These are phyloP conservation scores for Limnanthes douglasii DNA, from an alignment of 345 rosid species.

Conservation along the genomic window DNA sequence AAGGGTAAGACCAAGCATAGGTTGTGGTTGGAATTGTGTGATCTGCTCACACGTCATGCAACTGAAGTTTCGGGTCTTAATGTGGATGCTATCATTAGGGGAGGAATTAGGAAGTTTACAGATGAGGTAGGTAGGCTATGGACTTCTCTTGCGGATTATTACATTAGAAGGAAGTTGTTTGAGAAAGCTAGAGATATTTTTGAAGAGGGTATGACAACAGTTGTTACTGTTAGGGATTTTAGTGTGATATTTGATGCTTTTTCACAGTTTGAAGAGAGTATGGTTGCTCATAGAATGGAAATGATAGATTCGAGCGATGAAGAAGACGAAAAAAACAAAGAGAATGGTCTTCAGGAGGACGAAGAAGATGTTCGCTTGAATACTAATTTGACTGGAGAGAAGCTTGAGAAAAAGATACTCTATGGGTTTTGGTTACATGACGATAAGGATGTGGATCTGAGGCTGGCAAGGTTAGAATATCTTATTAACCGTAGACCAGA, in stretches of 20 bases:
- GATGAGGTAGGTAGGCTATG: constrained; percentile 91
- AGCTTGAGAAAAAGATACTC: constrained; percentile 71
- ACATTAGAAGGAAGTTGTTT: constrained; percentile 63
- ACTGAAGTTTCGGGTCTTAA: constrained; percentile 76
- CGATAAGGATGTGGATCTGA: constrained; percentile 71
- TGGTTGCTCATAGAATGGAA: constrained; percentile 64
- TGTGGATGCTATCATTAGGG: constrained; percentile 90
- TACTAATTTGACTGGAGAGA: constrained; percentile 27
- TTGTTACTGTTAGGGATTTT: constrained; percentile 86
- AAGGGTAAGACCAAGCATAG: constrained; percentile 85
- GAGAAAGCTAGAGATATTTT: constrained; percentile 91
- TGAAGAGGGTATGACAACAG: constrained; percentile 96
- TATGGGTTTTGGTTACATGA: constrained; percentile 81
- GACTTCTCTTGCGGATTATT: constrained; percentile 96
- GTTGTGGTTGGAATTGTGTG: constrained; percentile 90
- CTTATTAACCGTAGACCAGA: constrained; percentile 82
- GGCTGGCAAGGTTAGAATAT: constrained; percentile 70
- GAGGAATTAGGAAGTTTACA: constrained; percentile 86
- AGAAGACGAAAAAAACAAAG: constrained; percentile 32
- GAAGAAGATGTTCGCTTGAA: constrained; percentile 65
- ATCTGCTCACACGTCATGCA: constrained; percentile 70
- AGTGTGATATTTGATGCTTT: constrained; percentile 86
- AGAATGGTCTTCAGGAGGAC: constrained; percentile 27
- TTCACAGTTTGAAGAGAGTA: constrained; percentile 69
- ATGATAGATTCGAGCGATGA: constrained; percentile 48